These are phyloP conservation scores for Oryza meridionalis DNA, from an alignment of 176 grass and related monocot genomes.

Conservation along the genomic window DNA sequence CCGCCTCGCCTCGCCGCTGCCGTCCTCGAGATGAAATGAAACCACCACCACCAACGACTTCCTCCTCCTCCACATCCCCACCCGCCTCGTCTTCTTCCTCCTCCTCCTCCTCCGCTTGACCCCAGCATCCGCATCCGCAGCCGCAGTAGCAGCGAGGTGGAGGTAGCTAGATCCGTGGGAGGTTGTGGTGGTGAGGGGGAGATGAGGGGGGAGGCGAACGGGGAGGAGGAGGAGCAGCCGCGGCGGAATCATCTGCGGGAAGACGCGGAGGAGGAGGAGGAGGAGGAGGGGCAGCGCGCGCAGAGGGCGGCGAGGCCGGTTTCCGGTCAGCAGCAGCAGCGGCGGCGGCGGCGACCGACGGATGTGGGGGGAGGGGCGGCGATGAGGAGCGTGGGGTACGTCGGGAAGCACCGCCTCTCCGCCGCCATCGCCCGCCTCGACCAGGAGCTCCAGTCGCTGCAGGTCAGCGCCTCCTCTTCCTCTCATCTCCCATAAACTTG, in stretches of 20 bases:
- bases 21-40: background rate
- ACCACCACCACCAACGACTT: background rate
- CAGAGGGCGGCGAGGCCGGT: slow-evolving; percentile 7
- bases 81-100: background rate
- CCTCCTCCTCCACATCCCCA: background rate
- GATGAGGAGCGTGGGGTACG: slow-evolving; percentile 56
- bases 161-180: slow-evolving; percentile 35
- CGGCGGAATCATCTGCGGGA: slow-evolving; percentile 11
- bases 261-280: background rate
- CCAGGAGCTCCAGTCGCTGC: slow-evolving; percentile 82
- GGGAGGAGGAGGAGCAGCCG: slow-evolving; percentile 15
- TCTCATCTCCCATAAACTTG: background rate
- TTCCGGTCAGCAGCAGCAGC: slow-evolving; percentile 39
- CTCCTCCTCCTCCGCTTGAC: background rate
- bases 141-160: background rate
- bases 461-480: slow-evolving; percentile 29
- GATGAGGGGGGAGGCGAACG: slow-evolving; percentile 53
- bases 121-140: background rate
- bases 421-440: slow-evolving; percentile 81
- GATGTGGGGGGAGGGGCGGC: background rate
- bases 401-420: slow-evolving; percentile 83
- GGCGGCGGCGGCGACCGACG: background rate
- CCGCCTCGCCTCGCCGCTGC: background rate
- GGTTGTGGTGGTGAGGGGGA: background rate
- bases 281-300: background rate